These are phyloP conservation scores for Aspergillus baeticus DNA, from an alignment of 495 filamentous ascomycete species.

Conservation along the genomic window DNA sequence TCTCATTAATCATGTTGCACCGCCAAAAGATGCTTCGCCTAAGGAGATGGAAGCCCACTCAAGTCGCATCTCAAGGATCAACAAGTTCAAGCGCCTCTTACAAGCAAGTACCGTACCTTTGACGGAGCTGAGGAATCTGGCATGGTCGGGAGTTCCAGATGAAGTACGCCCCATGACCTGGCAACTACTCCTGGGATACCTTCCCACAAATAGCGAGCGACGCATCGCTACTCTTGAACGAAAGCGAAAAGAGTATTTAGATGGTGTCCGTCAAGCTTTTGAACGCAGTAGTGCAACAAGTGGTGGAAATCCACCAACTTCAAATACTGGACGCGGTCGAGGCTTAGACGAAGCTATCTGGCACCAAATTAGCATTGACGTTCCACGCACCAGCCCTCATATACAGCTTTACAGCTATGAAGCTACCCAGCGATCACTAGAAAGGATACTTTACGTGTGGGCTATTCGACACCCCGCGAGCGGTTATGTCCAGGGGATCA, in stretches of 20 bases:
- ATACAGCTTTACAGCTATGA: constrained; percentile 93
- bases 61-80: constrained; percentile 87
- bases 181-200: constrained; percentile 93
- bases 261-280: constrained; percentile 93
- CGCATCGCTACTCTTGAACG: constrained; percentile 87
- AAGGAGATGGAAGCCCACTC: constrained; percentile 88
- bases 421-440: constrained; percentile 88
- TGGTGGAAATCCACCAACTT: constrained; percentile 33
- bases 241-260: constrained; percentile 95
- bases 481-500: constrained; percentile 98
- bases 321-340: constrained; percentile 52
- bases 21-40: constrained; percentile 68
- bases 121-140: constrained; percentile 74
- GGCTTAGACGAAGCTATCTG: constrained; percentile 94
- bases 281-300: constrained; percentile 58
- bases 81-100: constrained; percentile 95
- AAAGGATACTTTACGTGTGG: constrained; percentile 96
- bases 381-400: constrained; percentile 94
- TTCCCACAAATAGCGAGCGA: constrained; percentile 90
- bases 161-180: constrained; percentile 98
- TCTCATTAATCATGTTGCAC: constrained; percentile 81
- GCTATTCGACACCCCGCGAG: constrained; percentile 95
- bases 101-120: constrained; percentile 88
- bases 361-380: constrained; percentile 99
- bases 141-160: constrained; percentile 92